These are phyloP conservation scores for Pythium sukuiense DNA, from an alignment of 352 stramenopile genomes.

Conservation along the genomic window DNA sequence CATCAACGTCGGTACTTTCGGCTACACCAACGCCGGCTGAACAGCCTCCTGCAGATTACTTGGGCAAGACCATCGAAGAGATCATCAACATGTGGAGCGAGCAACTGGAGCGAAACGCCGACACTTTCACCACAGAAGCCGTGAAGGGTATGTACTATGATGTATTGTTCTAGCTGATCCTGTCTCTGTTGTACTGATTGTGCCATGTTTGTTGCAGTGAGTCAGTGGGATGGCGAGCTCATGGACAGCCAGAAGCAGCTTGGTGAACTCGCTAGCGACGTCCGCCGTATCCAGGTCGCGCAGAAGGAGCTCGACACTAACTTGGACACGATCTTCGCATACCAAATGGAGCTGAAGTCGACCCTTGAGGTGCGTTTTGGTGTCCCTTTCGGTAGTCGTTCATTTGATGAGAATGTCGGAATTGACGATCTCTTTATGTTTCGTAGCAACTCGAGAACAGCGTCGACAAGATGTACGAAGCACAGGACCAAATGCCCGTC, in stretches of 20 bases:
- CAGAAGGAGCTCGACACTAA: conserved; percentile 87
- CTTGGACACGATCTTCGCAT: conserved; percentile 86
- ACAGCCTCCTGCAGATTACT: conserved; percentile 80
- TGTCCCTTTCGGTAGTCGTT: not conserved
- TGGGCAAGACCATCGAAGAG: conserved; percentile 85
- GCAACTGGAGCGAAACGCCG: conserved; percentile 80
- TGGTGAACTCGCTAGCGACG: conserved; percentile 78
- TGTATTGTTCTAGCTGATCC: not conserved
- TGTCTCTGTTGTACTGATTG: conserved; percentile 1
- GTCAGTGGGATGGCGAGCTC: conserved; percentile 80
- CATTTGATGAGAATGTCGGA: not conserved
- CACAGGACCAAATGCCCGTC: conserved; percentile 82
- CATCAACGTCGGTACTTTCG: conserved; percentile 19
- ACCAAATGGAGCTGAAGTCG: conserved; percentile 89
- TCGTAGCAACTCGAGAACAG: conserved; percentile 83
- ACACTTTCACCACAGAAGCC: conserved; percentile 86
- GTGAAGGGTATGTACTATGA: conserved; percentile 62
- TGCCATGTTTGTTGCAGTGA: conserved; percentile 44
- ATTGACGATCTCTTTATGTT: not conserved
- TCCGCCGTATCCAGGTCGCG: conserved; percentile 81
- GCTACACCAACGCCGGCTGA: conserved; percentile 44
- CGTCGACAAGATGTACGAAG: conserved; percentile 89
- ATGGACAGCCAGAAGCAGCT: conserved; percentile 88
- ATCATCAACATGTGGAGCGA: conserved; percentile 91
- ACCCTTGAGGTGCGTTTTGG: conserved; percentile 65